phyloP scores from a whole-genome alignment of 768 basidiomycete species.

The Suillus fuscotomentosus region DNA sequence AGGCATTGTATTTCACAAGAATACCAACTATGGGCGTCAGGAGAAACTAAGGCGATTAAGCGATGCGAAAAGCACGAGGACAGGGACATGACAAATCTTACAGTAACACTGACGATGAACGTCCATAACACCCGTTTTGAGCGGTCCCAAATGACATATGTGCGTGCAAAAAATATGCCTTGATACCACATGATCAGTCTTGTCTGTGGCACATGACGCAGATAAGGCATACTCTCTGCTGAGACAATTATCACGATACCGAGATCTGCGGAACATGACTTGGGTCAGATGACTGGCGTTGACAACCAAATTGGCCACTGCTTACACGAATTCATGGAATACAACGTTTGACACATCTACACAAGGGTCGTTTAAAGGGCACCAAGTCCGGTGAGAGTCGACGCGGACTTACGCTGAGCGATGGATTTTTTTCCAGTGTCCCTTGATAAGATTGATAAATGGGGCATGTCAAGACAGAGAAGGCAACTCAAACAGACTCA shows the following conservation, averaged over 20 bases:
- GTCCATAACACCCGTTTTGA: background rate
- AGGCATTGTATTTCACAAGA: background rate
- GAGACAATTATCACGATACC: background rate
- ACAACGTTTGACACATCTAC: conserved; percentile 1
- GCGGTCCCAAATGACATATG: conserved; percentile 5
- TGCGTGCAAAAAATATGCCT: conserved; percentile 7
- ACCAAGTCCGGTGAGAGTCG: too few relatives aligned
- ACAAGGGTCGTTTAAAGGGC: background rate
- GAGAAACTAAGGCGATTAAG: background rate
- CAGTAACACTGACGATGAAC: background rate
- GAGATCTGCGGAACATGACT: background rate
- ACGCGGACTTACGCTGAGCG: background rate
- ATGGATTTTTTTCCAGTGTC: conserved; percentile 10
- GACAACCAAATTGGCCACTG: too few relatives aligned
- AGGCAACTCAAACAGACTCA: background rate
- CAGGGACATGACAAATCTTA: background rate
- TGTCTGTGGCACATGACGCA: background rate
- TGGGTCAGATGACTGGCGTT: background rate
- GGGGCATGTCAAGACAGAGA: background rate
- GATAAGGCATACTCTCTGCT: conserved; percentile 1
- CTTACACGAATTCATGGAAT: conserved; percentile 3
- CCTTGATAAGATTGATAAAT: conserved; percentile 16
- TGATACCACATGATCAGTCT: background rate
- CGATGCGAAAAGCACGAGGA: background rate
- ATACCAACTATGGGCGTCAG: background rate